These are phyloP conservation scores for Pythium aristosporum DNA, from an alignment of 352 stramenopile genomes.

Conservation along the genomic window DNA sequence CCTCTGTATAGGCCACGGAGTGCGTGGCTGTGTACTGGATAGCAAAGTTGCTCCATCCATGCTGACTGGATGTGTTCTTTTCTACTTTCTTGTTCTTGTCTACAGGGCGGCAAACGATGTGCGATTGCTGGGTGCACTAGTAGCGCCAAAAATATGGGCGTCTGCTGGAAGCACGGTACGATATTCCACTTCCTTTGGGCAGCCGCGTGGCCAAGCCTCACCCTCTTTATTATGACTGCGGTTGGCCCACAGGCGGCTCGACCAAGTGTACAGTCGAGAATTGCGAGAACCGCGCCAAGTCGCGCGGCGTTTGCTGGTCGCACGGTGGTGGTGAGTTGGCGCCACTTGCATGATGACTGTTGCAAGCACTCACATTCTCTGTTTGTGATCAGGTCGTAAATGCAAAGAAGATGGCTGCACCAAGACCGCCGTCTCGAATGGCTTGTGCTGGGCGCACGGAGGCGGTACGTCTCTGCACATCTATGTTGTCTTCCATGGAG, in stretches of 20 bases:
- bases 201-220: too few relatives aligned
- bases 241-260: conserved; percentile 45
- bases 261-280: conserved; percentile 65
- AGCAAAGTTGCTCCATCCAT: background rate
- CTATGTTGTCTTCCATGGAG: background rate
- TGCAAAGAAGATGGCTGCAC: conserved; percentile 57
- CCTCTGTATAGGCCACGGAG: conserved; percentile 72
- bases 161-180: conserved; percentile 79
- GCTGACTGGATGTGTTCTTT: background rate
- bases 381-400: conserved; percentile 37
- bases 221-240: background rate
- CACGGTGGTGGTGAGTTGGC: conserved; percentile 56
- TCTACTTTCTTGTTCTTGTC: conserved; percentile 16
- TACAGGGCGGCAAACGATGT: conserved; percentile 69
- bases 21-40: conserved; percentile 14
- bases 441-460: conserved; percentile 78
- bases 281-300: conserved; percentile 75
- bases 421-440: conserved; percentile 79
- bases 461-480: conserved; percentile 39
- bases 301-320: conserved; percentile 75
- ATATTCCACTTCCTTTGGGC: too few relatives aligned
- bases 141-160: conserved; percentile 72
- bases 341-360: too few relatives aligned
- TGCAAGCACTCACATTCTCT: background rate
- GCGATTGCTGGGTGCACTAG: conserved; percentile 60